Evolutionary conservation across 1,284 basidiomycete genomes (phyloP), one percentile per base, ranked within the genome.

Genomic region (Cronartium quercuum): DNA sequence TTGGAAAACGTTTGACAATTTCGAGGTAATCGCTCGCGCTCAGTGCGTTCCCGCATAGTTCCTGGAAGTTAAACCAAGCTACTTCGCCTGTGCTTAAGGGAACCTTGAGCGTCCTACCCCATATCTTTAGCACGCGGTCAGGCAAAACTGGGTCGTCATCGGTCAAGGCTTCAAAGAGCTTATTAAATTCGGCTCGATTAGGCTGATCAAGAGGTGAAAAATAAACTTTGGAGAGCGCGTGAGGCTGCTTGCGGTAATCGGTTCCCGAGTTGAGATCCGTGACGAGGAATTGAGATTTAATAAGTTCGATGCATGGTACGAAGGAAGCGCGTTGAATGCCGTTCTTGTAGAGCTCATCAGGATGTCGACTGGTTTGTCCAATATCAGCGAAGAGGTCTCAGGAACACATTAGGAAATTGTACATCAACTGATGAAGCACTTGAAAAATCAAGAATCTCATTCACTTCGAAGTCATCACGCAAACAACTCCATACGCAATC

Each of bases 291-390:
- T 87, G 88, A 2, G 88, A 84, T 83, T 97, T 95, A 79, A 99
- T 87, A 44, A 98, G 85, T 44, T 97, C 91, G 77, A 99, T 98
- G 68, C 94, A 91, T 4, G 96, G 96, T 47, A 98, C 81, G 83
- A 99, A 99, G 78, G 91, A 94, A n/a, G 90, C 88, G 21, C 96
- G 88, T 82, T 99, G 96, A 66, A 99, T 97, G 0, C 96, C 96
- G 79, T 98, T 98, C 86, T 95, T 95, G 85, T 99, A 99, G 0
- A 99, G 86, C 58, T 98, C 92, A 80, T 96, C 90, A 2, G 96
- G 96, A 82, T 96, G 93, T 74, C 96, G 95, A 83, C 94, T 97
- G 79, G 51, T 21, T 40, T 18, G n/a, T 12, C 10, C 15, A 24
- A 34, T 58, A 34, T 35, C 9, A 42, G 24, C 47, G n/a, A 3